Base-by-base conservation (phyloP, 176 grass and related monocot genomes). In the Musa troglodytarum region DNA sequence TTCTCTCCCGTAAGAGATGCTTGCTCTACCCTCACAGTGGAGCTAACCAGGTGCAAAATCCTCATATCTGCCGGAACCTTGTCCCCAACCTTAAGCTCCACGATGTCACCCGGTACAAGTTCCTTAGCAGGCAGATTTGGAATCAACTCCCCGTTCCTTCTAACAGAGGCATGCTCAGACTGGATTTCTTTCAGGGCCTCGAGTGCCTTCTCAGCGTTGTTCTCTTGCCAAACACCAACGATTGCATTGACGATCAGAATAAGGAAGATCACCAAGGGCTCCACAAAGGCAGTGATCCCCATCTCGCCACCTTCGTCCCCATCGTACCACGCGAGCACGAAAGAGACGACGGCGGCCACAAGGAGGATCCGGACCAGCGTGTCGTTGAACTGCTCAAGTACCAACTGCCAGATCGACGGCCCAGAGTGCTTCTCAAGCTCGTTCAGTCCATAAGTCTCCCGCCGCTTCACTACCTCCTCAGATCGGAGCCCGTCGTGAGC, bases 31-130 rank as follows among this genome's bases (percentile, higher is more conserved):
- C 95, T 87, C 8, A 99, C 75, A 51, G 95, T 99, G 10, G 95
- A 94, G 14, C 78, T 88, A 75, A 99, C 82, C n/a, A 99, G 83
- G 0, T 76, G 2, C 10, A 84, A 22, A 2, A 99, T 89, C 51
- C 95, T 82, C 95, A 92, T 86, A 81, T 99, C 95, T 3, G 95
- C 95, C 2, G 95, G 95, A 0, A 94, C 86, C 83, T 99, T 99
- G 10, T 99, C 91, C 1, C 95, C 95, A 11, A 94, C 88, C 1
- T 88, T 84, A 0, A 99, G 84, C 75, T 86, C 76, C 7, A 94
- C 95, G 58, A 99, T 79, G 75, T 99, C 95, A 0, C 95, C 95
- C 0, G 95, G 88, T 16, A 99, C 95, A 54, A 99, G 90, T 0
- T 89, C 90, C 1, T 82, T 79, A 0, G 95, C 84, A 0, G 95